Conservation (phyloP, 306 rosid species). For the Coriaria nepalensis region DNA sequence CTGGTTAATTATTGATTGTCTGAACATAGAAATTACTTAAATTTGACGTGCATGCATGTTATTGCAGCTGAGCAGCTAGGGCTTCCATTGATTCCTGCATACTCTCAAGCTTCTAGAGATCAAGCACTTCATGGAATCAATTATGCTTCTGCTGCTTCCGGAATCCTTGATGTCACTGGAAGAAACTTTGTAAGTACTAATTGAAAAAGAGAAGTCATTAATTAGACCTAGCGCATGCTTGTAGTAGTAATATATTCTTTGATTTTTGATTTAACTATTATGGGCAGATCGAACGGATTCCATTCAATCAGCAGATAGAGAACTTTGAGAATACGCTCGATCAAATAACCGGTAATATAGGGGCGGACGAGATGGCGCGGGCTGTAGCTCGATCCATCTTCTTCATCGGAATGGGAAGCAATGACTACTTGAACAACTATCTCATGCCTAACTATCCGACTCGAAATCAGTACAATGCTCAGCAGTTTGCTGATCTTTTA, state of each 20-base stretch:
- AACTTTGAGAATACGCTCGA: conserved; percentile 70
- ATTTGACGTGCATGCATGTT: conserved; percentile 7
- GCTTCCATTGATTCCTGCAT: conserved; percentile 76
- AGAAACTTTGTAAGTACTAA: conserved; percentile 64
- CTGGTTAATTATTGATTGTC: background rate
- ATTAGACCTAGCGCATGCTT: too few relatives aligned
- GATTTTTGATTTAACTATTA: too few relatives aligned
- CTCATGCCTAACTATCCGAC: conserved; percentile 90
- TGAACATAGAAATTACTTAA: background rate
- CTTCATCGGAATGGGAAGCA: conserved; percentile 94
- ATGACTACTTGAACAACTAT: conserved; percentile 85
- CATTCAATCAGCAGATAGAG: conserved; percentile 52
- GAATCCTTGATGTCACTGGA: conserved; percentile 83
- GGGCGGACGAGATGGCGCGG: conserved; percentile 35
- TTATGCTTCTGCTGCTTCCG: conserved; percentile 92
- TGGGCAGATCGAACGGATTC: conserved; percentile 68
- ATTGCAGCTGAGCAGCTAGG: conserved; percentile 74
- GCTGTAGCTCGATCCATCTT: conserved; percentile 41
- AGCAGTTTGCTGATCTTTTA: conserved; percentile 61
- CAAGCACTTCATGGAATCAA: conserved; percentile 65
- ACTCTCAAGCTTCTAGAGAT: conserved; percentile 43
- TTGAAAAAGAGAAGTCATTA: too few relatives aligned
- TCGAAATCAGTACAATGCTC: conserved; percentile 46
- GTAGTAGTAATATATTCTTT: too few relatives aligned
- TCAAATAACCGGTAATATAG: conserved; percentile 40